Percentiles rank a stretch among this genome's conserved stretches.
Conservation (phyloP, 1,284 basidiomycete species). For the Malassezia cuniculi region DNA sequence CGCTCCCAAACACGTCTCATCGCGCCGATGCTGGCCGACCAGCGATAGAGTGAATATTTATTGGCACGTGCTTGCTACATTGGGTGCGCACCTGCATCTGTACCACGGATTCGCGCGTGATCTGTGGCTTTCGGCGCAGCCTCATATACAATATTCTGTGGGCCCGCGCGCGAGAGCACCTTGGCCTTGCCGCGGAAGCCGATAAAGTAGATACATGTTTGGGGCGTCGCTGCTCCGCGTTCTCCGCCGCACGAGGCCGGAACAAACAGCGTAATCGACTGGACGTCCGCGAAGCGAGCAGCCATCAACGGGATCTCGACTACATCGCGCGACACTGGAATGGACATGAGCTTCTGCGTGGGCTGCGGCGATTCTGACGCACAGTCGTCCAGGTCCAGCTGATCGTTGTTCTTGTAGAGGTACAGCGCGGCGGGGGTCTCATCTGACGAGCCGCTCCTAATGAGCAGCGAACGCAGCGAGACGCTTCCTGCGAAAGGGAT, state of each 20-base stretch:
- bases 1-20: too few species aligned
- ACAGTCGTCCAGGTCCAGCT: constrained; percentile 30
- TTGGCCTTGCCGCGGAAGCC: constrained; percentile 32
- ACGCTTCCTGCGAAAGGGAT: constrained; percentile 35
- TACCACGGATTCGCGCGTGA: constrained; percentile 23
- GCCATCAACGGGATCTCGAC: constrained; percentile 32
- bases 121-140: constrained; percentile 35
- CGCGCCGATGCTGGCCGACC: too few species aligned
- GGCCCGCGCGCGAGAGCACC: constrained; percentile 11
- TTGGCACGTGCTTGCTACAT: neutral
- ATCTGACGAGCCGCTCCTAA: constrained; percentile 16
- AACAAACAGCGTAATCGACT: constrained; percentile 30
- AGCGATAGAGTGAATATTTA: too few species aligned
- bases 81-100: constrained; percentile 15
- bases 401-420: constrained; percentile 27
- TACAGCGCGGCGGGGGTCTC: constrained; percentile 26
- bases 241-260: constrained; percentile 19
- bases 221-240: constrained; percentile 5
- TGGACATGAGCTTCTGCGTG: constrained; percentile 23
- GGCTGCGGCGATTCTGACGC: constrained; percentile 11
- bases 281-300: constrained; percentile 35
- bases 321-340: constrained; percentile 26
- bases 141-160: constrained; percentile 38
- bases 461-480: constrained; percentile 24
- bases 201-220: constrained; percentile 26